These are phyloP conservation scores for Sarocladium oryzae DNA, from an alignment of 2,329 filamentous ascomycete genomes.

Conservation along the genomic window DNA sequence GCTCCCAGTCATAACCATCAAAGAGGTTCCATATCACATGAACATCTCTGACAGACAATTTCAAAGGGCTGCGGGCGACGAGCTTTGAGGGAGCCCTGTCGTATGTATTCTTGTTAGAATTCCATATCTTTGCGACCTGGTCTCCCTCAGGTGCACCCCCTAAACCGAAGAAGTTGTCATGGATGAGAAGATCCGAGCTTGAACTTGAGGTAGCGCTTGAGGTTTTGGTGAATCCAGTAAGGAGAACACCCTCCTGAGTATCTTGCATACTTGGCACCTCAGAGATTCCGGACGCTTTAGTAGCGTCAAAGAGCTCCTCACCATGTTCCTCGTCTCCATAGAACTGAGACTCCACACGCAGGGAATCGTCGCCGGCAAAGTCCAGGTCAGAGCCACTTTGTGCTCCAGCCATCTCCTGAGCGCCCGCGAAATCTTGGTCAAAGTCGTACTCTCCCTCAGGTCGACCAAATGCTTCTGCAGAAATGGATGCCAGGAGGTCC, in stretches of 20 bases:
- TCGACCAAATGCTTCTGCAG: slow-evolving; percentile 71
- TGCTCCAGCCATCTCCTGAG: slow-evolving; percentile 41
- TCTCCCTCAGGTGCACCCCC: slow-evolving; percentile 50
- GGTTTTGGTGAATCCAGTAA: slow-evolving; percentile 23
- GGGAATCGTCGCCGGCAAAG: slow-evolving; percentile 23
- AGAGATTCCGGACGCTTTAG: slow-evolving; percentile 26
- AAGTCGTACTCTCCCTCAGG: slow-evolving; percentile 56
- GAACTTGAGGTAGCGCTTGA: slow-evolving; percentile 38
- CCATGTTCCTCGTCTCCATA: slow-evolving; percentile 36
- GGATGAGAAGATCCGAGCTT: slow-evolving; percentile 60
- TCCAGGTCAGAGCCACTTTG: slow-evolving; percentile 27
- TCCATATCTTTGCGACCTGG: slow-evolving; percentile 67
- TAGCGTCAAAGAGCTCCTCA: slow-evolving; percentile 44
- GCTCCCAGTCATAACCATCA: slow-evolving; percentile 94
- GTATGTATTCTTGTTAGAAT: slow-evolving; percentile 70
- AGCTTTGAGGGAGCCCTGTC: slow-evolving; percentile 57
- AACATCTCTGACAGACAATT: slow-evolving; percentile 73
- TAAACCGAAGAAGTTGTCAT: slow-evolving; percentile 69
- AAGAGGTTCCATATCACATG: slow-evolving; percentile 97
- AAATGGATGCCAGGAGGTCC: slow-evolving; percentile 85
- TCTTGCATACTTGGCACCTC: slow-evolving; percentile 27
- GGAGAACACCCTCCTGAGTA: slow-evolving; percentile 28
- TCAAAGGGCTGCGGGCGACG: slow-evolving; percentile 62
- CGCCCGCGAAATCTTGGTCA: slow-evolving; percentile 55
- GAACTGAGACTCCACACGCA: slow-evolving; percentile 39